A percentile compares a stretch with the other conserved stretches of the same genome.
phyloP scores from a whole-genome alignment of 2,329 filamentous ascomycete genomes.

The Monilinia polystroma region DNA sequence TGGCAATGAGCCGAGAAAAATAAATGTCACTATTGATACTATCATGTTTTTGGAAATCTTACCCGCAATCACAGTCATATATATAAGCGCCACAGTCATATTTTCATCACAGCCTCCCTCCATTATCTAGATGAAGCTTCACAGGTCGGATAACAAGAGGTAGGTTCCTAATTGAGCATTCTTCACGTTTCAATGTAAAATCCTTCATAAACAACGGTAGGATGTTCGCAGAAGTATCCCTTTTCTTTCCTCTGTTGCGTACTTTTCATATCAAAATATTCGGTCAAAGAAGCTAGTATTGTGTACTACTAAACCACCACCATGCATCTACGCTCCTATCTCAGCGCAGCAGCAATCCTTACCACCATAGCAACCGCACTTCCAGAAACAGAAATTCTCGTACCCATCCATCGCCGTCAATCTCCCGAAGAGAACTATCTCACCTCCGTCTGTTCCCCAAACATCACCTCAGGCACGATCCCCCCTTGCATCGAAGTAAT shows the following conservation, averaged over 20 bases:
- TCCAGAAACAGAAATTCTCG: constrained; percentile 1
- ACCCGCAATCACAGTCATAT: background rate
- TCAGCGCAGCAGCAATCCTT: background rate
- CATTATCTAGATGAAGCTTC: background rate
- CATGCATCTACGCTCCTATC: background rate
- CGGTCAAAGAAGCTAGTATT: background rate
- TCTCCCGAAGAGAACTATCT: constrained; percentile 25
- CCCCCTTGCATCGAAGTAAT: constrained; percentile 42
- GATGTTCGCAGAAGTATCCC: background rate
- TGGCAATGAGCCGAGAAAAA: background rate
- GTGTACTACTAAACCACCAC: background rate
- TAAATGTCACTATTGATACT: background rate
- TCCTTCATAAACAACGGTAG: background rate
- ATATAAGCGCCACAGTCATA: background rate
- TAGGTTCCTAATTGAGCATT: background rate
- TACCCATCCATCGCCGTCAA: constrained; percentile 23
- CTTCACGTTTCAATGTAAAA: background rate
- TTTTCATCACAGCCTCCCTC: background rate
- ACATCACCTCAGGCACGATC: constrained; percentile 29
- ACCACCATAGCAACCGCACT: constrained; percentile 2
- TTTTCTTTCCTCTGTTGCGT: background rate
- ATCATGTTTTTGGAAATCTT: background rate
- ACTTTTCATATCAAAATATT: background rate
- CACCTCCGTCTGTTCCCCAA: constrained; percentile 29
- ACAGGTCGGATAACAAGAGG: background rate